These are phyloP conservation scores for Boletus huronensis DNA, from an alignment of 768 basidiomycete genomes.

Conservation along the genomic window DNA sequence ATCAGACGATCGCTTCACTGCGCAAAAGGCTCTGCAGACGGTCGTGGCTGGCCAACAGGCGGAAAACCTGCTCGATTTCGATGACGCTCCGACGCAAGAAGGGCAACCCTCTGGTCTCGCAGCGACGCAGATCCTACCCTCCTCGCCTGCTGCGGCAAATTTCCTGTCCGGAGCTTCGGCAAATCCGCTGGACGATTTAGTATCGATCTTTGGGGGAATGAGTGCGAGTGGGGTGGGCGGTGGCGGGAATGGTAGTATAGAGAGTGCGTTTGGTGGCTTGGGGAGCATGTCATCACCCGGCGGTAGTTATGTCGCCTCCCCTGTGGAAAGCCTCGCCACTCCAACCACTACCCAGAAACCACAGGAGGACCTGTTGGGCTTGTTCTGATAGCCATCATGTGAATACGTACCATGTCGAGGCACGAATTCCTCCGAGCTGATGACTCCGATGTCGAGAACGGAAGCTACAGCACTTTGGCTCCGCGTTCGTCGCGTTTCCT, in stretches of 20 bases:
- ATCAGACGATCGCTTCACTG: conserved; percentile 66
- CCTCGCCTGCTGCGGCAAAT: conserved; percentile 70
- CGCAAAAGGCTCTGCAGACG: conserved; percentile 86
- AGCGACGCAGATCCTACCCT: conserved; percentile 68
- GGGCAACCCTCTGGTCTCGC: conserved; percentile 69
- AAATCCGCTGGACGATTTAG: conserved; percentile 91
- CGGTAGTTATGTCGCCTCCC: conserved; percentile 4
- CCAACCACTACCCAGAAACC: conserved; percentile 29
- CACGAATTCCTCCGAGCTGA: background rate
- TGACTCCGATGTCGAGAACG: background rate
- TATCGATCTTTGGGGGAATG: conserved; percentile 80
- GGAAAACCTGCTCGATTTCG: conserved; percentile 94
- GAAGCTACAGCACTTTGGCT: background rate
- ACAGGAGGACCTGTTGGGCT: conserved; percentile 53
- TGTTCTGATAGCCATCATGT: conserved; percentile 41
- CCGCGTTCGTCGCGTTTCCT: background rate
- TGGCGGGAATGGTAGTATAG: conserved; percentile 10
- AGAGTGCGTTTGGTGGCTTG: conserved; percentile 18
- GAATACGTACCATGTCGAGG: background rate
- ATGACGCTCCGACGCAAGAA: conserved; percentile 60
- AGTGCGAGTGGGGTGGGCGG: conserved; percentile 26
- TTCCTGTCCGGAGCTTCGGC: conserved; percentile 75
- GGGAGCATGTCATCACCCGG: conserved; percentile 10
- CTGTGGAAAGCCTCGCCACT: conserved; percentile 23
- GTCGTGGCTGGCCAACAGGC: conserved; percentile 89